phyloP scores from a whole-genome alignment of 768 basidiomycete genomes.

The Favolaschia claudopus region DNA sequence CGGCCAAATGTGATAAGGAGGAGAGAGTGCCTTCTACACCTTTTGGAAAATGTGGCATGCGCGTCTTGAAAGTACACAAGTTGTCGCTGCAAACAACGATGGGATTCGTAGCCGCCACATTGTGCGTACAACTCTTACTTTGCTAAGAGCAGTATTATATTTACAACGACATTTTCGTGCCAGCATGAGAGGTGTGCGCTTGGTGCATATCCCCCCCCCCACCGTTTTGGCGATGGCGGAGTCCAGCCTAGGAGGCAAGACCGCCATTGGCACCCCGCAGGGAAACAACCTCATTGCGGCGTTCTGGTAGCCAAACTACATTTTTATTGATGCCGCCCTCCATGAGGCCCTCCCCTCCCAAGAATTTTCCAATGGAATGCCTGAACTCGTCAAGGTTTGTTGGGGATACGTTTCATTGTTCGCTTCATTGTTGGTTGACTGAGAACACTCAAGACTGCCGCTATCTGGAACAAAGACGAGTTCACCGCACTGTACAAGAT shows the following conservation, averaged over 20 bases:
- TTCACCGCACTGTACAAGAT: too few species aligned
- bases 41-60: too few species aligned
- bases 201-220: constrained; percentile 96
- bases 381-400: constrained; percentile 93
- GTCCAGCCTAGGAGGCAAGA: constrained; percentile 97
- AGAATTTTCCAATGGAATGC: constrained; percentile 99
- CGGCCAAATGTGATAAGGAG: too few species aligned
- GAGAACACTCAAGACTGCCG: constrained; percentile 94
- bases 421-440: too few species aligned
- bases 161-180: neutral
- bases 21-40: too few species aligned
- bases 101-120: constrained; percentile 96
- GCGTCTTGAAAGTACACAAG: too few species aligned
- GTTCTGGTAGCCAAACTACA: constrained; percentile 97
- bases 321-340: constrained; percentile 97
- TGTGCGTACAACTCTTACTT: constrained; percentile 83
- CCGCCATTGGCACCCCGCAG: constrained; percentile 97
- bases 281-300: constrained; percentile 99
- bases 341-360: constrained; percentile 90
- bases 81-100: too few species aligned
- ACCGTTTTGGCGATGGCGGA: constrained; percentile 99
- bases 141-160: too few species aligned
- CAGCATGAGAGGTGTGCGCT: constrained; percentile 96
- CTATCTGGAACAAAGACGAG: constrained; percentile 95
- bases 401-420: neutral